These are phyloP conservation scores for Coniochaeta sp. DNA, from an alignment of 2,329 filamentous ascomycete species.

Conservation along the genomic window DNA sequence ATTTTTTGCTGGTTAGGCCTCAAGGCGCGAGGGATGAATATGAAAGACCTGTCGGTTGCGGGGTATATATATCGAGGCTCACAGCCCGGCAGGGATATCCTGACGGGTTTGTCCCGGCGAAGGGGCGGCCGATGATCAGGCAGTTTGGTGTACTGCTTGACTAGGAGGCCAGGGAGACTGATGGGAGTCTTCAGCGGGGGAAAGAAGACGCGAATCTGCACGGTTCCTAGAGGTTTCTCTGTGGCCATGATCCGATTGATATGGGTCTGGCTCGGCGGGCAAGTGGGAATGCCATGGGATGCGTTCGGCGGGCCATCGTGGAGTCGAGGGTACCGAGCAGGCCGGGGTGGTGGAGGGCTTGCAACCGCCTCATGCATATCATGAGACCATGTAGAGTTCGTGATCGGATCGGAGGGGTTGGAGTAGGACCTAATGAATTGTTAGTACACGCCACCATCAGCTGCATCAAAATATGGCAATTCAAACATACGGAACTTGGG, in stretches of 20 bases:
- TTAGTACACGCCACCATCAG: not conserved
- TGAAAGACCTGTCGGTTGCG: slow-evolving; percentile 83
- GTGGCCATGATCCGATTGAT: slow-evolving; percentile 77
- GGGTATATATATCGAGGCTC: slow-evolving; percentile 86
- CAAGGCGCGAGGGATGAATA: slow-evolving; percentile 92
- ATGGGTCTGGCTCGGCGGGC: slow-evolving; percentile 52
- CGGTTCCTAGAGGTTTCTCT: slow-evolving; percentile 76
- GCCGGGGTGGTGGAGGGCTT: slow-evolving; percentile 34
- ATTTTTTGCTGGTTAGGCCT: slow-evolving; percentile 85
- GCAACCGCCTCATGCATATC: slow-evolving; percentile 80
- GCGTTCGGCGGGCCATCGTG: slow-evolving; percentile 46
- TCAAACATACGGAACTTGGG: slow-evolving; percentile 58
- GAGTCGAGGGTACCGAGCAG: slow-evolving; percentile 25
- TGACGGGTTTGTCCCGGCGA: slow-evolving; percentile 90
- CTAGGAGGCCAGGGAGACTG: slow-evolving; percentile 66
- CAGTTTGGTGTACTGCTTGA: slow-evolving; percentile 88
- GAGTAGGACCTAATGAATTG: slow-evolving; percentile 28
- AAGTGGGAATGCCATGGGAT: slow-evolving; percentile 47
- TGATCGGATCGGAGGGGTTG: slow-evolving; percentile 51
- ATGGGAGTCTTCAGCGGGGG: slow-evolving; percentile 67
- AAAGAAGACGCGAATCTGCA: slow-evolving; percentile 75
- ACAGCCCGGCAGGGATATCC: slow-evolving; percentile 78
- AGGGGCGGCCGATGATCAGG: slow-evolving; percentile 92
- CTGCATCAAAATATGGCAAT: slow-evolving; percentile 6
- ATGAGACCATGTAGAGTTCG: slow-evolving; percentile 78